Evolutionary conservation across 768 basidiomycete genomes (phyloP).

Genomic region (Pilatotrama ljubarskyi): DNA sequence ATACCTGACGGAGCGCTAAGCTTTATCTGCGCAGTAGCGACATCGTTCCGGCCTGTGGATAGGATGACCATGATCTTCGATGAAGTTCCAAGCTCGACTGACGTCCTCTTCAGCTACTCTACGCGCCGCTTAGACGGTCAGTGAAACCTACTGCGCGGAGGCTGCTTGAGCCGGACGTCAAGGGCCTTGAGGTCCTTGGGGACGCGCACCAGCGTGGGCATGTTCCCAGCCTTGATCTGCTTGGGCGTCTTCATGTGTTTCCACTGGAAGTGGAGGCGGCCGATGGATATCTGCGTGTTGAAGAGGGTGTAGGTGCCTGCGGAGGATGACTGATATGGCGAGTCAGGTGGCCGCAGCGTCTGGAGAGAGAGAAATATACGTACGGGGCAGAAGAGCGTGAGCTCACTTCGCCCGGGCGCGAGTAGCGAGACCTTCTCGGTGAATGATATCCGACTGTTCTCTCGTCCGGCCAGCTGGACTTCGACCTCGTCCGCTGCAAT

Average conservation of each 20-base stretch:
- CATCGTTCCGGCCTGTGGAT: constrained; percentile 68
- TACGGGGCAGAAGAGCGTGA: constrained; percentile 74
- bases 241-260: constrained; percentile 35
- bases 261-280: constrained; percentile 69
- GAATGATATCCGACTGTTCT: constrained; percentile 63
- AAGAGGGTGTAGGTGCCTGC: constrained; percentile 71
- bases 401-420: constrained; percentile 54
- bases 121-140: constrained; percentile 6
- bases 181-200: constrained; percentile 63
- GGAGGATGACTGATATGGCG: constrained; percentile 58
- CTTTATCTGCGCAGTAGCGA: constrained; percentile 54
- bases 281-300: constrained; percentile 63
- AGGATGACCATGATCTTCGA: constrained; percentile 56
- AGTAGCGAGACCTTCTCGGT: constrained; percentile 43
- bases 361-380: constrained; percentile 27
- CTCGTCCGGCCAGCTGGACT: constrained; percentile 61
- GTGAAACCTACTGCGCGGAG: constrained; percentile 34
- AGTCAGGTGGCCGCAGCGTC: not conserved
- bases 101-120: not conserved
- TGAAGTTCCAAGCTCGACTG: constrained; percentile 67
- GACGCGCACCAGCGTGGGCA: constrained; percentile 54
- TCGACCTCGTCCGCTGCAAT: constrained; percentile 63
- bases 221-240: constrained; percentile 29
- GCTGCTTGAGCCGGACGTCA: constrained; percentile 62
- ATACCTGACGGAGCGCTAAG: constrained; percentile 57